Base-by-base conservation (phyloP, 257 asterid species). In the Nicotiana sylvestris region DNA sequence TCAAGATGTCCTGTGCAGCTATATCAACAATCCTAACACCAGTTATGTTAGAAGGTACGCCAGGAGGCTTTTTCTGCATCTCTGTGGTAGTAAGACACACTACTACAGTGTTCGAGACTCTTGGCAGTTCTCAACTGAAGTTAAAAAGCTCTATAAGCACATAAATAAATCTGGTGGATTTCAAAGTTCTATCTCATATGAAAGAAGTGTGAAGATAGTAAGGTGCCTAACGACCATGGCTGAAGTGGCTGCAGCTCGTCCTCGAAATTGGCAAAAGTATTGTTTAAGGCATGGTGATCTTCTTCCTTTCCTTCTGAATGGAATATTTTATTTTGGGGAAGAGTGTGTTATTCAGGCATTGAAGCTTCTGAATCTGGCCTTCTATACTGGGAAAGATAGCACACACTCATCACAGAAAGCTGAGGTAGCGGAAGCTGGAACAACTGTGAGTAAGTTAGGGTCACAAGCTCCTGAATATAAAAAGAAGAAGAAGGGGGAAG, bases 251-350 rank as follows among this genome's bases (percentile, higher is more conserved):
- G 91, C 94, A 57, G 93, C 99, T 12, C 92, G 99, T 33, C 99
- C 99, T 61, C 90, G 98, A 72, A 96, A 96, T 86, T 96, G 99
- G 99, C 99, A 96, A 91, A 96, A 96, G 88, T 96, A 92, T 85
- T 93, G 98, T 89, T 83, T 88, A 86, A 91, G 92, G 92, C 96
- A 94, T 89, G 86, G 84, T 66, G 99, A 93, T 85, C 88, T 96
- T 86, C 86, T 96, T 77, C 90, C 98, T 56, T 93, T 90, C 84
- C 92, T 94, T 84, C 81, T 94, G 96, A 90, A 88, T 86, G 98
- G 97, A 76, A 91, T 94, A 84, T 93, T 96, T 86, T 90, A 88
- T 81, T 92, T 92, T 72, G 98, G 97, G 81, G 99, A 96, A 90
- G 99, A 96, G 82, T 96, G 99, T 82, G 94, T 92, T 13, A 80